phyloP scores from a whole-genome alignment of 2,329 filamentous ascomycete genomes.

The Penicillium sclerotiorum region DNA sequence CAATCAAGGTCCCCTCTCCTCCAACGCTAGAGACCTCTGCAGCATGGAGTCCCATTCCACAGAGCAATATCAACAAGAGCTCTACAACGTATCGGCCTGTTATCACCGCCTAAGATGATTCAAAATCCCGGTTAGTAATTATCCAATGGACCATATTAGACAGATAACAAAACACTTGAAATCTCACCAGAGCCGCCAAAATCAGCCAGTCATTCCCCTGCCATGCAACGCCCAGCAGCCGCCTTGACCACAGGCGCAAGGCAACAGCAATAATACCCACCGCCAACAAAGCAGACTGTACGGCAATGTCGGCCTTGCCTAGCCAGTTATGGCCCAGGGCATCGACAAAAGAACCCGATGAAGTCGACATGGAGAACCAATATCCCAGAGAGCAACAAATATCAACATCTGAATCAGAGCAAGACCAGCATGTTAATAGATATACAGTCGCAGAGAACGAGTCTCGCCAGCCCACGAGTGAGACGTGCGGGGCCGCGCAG shows the following conservation, averaged over 20 bases:
- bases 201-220: constrained; percentile 23
- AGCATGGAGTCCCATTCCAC: constrained; percentile 23
- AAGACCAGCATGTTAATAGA: neutral
- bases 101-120: constrained; percentile 13
- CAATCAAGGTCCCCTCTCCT: constrained; percentile 8
- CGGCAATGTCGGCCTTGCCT: constrained; percentile 22
- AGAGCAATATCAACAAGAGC: constrained; percentile 18
- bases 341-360: constrained; percentile 11
- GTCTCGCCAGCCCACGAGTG: neutral
- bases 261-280: constrained; percentile 14
- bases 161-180: neutral
- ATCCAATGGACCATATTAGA: too few relatives aligned
- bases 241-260: constrained; percentile 22
- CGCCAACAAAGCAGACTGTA: constrained; percentile 20
- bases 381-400: neutral
- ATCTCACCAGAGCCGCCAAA: constrained; percentile 16
- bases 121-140: too few relatives aligned
- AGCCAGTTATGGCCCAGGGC: constrained; percentile 23
- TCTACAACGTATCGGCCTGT: constrained; percentile 24
- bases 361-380: constrained; percentile 13
- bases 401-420: neutral
- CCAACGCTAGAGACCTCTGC: constrained; percentile 14
- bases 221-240: constrained; percentile 10
- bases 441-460: neutral
- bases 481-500: constrained; percentile 7